Conservation (phyloP, 225 moss, liverwort and hornwort genomes). For the Climacium dendroides region DNA sequence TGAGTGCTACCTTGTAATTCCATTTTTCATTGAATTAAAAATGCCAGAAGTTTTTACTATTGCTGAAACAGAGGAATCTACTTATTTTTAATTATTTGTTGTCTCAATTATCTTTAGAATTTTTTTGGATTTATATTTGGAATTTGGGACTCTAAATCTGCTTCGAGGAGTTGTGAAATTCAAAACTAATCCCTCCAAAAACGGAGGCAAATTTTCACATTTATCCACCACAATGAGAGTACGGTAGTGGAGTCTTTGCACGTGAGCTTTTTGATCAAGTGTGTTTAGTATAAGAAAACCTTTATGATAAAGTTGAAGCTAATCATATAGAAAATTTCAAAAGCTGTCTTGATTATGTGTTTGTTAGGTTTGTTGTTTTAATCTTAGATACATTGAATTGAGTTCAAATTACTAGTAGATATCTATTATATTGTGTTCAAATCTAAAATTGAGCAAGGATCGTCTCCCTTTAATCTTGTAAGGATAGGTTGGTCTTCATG, state of each 20-base stretch:
- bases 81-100: not conserved
- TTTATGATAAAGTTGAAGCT: not conserved
- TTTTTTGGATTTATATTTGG: not conserved
- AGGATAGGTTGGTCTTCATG: rapidly evolving
- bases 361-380: not conserved
- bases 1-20: not conserved
- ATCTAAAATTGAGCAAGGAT: rapidly evolving
- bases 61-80: no score
- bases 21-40: not conserved
- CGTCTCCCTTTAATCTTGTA: not conserved
- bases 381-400: not conserved
- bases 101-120: not conserved
- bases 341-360: not conserved
- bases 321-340: not conserved
- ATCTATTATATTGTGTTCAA: not conserved
- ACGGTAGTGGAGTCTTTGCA: not conserved
- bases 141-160: not conserved
- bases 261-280: not conserved
- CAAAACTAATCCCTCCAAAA: not conserved
- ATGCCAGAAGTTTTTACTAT: not conserved
- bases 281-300: not conserved
- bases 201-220: no score
- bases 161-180: not conserved
- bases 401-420: not conserved
- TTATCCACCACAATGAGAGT: rapidly evolving